Evolutionary conservation across 208 protist species (phyloP).

Genomic region (Trypanosoma cruzi): DNA sequence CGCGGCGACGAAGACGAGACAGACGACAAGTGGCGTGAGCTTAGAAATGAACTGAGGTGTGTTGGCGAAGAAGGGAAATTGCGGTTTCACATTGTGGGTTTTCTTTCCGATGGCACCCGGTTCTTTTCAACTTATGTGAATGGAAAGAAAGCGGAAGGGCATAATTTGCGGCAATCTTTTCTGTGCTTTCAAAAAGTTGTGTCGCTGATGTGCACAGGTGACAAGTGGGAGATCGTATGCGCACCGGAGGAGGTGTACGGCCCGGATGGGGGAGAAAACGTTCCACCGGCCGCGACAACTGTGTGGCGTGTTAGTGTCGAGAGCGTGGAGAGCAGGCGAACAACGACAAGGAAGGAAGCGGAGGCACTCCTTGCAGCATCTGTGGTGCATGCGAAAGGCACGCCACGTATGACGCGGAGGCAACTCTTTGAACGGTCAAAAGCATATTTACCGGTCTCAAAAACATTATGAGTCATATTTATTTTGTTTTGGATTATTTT

Average conservation of each 20-base stretch:
- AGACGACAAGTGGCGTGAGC: background rate
- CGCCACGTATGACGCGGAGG: slow-evolving; percentile 3
- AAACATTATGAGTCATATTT: too few species aligned
- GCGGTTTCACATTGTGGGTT: slow-evolving; percentile 12
- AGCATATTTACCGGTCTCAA: background rate
- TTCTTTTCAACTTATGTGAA: slow-evolving; percentile 26
- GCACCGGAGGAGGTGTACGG: slow-evolving; percentile 23
- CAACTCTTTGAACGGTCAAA: slow-evolving; percentile 9
- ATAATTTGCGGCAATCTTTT: too few species aligned
- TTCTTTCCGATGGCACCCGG: slow-evolving; percentile 19
- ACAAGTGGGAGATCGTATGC: slow-evolving; percentile 53
- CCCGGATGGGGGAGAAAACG: background rate
- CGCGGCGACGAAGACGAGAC: slow-evolving; percentile 15
- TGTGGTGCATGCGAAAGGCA: background rate
- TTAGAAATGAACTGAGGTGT: slow-evolving; percentile 1
- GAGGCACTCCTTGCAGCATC: background rate
- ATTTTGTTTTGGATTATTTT: too few species aligned
- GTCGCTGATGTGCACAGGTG: slow-evolving; percentile 39
- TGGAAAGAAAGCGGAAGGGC: too few species aligned
- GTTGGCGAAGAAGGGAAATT: background rate
- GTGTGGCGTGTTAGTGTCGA: slow-evolving; percentile 19
- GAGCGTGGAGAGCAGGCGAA: background rate
- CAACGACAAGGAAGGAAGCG: slow-evolving; percentile 4
- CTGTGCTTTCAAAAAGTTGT: slow-evolving; percentile 27
- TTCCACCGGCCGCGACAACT: slow-evolving; percentile 12